A percentile compares a stretch with the other conserved stretches of the same genome.
These are phyloP conservation scores for Eleusine indica DNA, from an alignment of 176 grass and related monocot species.

Conservation along the genomic window DNA sequence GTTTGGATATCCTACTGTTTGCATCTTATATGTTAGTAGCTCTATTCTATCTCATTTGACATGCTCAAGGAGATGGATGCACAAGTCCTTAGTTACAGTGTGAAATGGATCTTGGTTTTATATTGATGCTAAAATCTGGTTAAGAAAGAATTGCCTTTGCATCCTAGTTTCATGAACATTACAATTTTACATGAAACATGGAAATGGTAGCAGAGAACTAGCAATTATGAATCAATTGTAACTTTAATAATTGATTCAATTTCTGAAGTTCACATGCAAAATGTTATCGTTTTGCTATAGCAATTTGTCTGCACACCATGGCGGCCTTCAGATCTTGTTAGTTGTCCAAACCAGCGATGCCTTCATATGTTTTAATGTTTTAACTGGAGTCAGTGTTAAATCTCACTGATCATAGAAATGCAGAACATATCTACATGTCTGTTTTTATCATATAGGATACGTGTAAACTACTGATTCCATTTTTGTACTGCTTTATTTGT, in stretches of 20 bases:
- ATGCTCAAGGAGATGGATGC: neutral
- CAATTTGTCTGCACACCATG: neutral
- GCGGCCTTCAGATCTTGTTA: neutral
- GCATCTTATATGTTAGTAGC: constrained; percentile 8
- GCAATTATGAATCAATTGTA: neutral
- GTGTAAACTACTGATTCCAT: constrained; percentile 3
- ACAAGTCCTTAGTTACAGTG: neutral
- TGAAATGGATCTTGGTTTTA: neutral
- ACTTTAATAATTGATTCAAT: neutral
- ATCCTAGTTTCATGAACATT: neutral
- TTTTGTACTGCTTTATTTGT: constrained; percentile 4
- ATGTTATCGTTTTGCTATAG: neutral
- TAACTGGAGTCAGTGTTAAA: neutral
- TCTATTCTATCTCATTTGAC: neutral
- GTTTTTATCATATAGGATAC: neutral
- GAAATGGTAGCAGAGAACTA: neutral
- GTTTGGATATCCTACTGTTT: neutral
- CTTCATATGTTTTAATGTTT: neutral
- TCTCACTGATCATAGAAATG: neutral
- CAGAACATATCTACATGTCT: constrained; percentile 5
- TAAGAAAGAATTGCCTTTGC: no score
- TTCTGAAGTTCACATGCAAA: constrained; percentile 14
- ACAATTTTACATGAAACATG: neutral
- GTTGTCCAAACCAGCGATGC: neutral
- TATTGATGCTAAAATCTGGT: neutral